A percentile compares a stretch with the other conserved stretches of the same genome.
These are phyloP conservation scores for Ogataea saltuana DNA, from an alignment of 805 yeast genomes.

Conservation along the genomic window DNA sequence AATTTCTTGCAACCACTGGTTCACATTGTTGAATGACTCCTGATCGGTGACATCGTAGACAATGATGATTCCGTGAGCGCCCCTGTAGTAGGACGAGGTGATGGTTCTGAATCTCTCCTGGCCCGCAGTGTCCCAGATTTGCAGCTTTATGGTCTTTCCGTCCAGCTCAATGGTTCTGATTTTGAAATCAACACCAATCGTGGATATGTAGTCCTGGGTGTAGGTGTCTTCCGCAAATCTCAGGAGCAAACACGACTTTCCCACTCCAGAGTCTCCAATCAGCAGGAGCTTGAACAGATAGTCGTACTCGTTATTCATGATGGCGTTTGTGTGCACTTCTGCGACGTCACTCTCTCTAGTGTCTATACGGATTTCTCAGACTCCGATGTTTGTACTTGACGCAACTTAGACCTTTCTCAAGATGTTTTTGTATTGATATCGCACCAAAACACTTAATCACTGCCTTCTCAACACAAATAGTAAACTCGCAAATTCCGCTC, in stretches of 20 bases:
- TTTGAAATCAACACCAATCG: slow-evolving; percentile 95
- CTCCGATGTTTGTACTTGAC: too few species aligned
- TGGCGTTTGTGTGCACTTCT: slow-evolving; percentile 6
- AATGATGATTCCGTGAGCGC: slow-evolving; percentile 97
- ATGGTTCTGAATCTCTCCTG: slow-evolving; percentile 98
- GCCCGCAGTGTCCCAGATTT: slow-evolving; percentile 99
- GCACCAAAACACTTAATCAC: too few species aligned
- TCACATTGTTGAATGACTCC: slow-evolving; percentile 92
- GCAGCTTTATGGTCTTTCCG: slow-evolving; percentile 95
- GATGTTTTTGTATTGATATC: too few species aligned
- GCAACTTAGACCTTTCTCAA: too few species aligned
- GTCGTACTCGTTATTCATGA: slow-evolving; percentile 94
- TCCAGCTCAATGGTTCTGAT: slow-evolving; percentile 90
- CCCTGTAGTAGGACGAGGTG: slow-evolving; percentile 96
- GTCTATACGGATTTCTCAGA: too few species aligned
- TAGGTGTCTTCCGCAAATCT: slow-evolving; percentile 97
- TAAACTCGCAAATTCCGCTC: too few species aligned
- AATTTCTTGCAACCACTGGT: slow-evolving; percentile 98
- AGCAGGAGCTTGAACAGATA: slow-evolving; percentile 90
- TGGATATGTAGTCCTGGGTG: slow-evolving; percentile 94
- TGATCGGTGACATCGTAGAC: slow-evolving; percentile 98
- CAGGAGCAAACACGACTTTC: slow-evolving; percentile 91
- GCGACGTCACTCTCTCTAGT: too few species aligned
- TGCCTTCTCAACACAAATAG: too few species aligned
- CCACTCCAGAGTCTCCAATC: slow-evolving; percentile 98